Percentiles rank a stretch among this genome's conserved stretches.
These are phyloP conservation scores for Ambrosia trifida DNA, from an alignment of 129 eudicot species.

Conservation along the genomic window DNA sequence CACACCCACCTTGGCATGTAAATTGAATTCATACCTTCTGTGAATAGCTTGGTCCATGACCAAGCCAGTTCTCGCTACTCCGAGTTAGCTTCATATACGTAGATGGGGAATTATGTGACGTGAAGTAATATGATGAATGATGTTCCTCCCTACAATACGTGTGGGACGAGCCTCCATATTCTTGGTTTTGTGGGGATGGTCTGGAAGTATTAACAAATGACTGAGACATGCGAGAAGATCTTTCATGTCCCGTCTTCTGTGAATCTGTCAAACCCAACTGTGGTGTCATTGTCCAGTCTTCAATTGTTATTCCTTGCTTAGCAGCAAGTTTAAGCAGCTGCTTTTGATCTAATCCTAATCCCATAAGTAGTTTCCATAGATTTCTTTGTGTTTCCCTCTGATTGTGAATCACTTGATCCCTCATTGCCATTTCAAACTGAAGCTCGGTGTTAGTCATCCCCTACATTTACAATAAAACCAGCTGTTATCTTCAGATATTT, in stretches of 20 bases:
- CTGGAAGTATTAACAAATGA: conserved; percentile 30
- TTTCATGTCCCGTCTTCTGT: conserved; percentile 34
- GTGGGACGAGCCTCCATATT: conserved; percentile 32
- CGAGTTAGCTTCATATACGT: conserved; percentile 30
- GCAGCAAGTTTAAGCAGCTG: conserved; percentile 68
- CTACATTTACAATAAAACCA: conserved; percentile 32
- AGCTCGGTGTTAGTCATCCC: conserved; percentile 86
- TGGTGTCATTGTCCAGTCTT: conserved; percentile 61
- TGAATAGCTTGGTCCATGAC: conserved; percentile 33
- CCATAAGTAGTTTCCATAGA: conserved; percentile 74
- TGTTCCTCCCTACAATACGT: conserved; percentile 66
- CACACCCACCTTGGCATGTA: neutral
- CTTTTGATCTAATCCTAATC: conserved; percentile 67
- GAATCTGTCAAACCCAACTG: conserved; percentile 33
- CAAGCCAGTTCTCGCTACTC: conserved; percentile 37
- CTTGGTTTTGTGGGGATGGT: conserved; percentile 40
- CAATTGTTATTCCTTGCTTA: conserved; percentile 73
- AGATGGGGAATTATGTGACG: conserved; percentile 48
- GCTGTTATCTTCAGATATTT: neutral
- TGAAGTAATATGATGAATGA: conserved; percentile 56
- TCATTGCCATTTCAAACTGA: conserved; percentile 86
- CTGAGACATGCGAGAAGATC: conserved; percentile 30
- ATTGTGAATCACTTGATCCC: conserved; percentile 81
- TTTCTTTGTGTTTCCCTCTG: conserved; percentile 82
- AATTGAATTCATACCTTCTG: conserved; percentile 34